Conservation (phyloP, 2,329 filamentous ascomycete species). For the Fusarium coicis region DNA sequence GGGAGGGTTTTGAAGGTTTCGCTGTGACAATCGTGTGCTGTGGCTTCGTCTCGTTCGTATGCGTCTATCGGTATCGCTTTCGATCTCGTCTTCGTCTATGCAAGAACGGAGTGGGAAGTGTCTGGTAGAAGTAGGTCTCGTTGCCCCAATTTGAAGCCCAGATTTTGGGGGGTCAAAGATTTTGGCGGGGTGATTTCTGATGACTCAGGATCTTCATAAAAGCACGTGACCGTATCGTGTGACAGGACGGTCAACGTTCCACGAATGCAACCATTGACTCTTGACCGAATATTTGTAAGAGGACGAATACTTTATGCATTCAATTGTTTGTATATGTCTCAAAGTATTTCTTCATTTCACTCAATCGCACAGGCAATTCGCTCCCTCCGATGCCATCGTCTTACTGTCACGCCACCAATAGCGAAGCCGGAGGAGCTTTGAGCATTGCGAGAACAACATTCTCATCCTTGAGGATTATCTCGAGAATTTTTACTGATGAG, state of each 20-base stretch:
- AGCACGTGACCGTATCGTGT: constrained; percentile 29
- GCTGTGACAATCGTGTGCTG: background rate
- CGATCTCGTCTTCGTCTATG: constrained; percentile 4
- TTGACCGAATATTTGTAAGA: background rate
- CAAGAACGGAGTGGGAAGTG: constrained; percentile 20
- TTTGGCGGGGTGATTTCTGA: constrained; percentile 42
- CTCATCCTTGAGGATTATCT: background rate
- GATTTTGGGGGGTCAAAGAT: constrained; percentile 41
- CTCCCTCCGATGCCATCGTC: constrained; percentile 1
- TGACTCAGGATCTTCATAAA: constrained; percentile 34
- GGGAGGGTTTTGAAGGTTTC: background rate
- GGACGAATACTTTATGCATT: background rate
- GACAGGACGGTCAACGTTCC: constrained; percentile 1
- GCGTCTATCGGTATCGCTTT: background rate
- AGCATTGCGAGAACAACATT: background rate
- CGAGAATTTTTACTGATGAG: background rate
- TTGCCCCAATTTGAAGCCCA: constrained; percentile 30
- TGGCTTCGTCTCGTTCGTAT: background rate
- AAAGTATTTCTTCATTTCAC: background rate
- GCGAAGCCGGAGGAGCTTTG: constrained; percentile 31
- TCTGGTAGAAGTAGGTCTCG: constrained; percentile 30
- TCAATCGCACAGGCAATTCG: background rate
- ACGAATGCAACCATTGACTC: constrained; percentile 15
- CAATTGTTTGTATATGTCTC: rapidly evolving
- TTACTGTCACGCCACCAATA: constrained; percentile 35